Base-by-base conservation (phyloP, 257 asterid genomes). In the Ilex asprella region DNA sequence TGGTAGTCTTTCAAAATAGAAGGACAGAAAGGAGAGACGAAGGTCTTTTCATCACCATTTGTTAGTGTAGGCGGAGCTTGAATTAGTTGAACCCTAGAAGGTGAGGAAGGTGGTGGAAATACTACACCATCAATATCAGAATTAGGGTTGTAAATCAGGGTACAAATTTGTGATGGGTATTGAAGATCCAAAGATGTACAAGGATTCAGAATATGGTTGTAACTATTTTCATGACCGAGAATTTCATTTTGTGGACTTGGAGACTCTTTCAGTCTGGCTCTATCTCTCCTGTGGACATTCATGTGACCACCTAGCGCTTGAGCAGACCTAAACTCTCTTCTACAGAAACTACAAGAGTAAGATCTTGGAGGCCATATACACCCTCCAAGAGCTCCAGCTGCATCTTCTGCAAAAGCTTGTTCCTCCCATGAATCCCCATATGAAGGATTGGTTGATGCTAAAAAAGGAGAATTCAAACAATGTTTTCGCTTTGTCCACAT, bases 291-390 rank as follows among this genome's bases (percentile, higher is more conserved):
- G 58, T 91, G 98, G 57, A 91, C 96, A 69, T 91, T 91, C 98
- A 91, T 91, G 49, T 91, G 98, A 15, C 98, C 98, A 0, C 98
- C 98, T 10, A 91, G 61, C 70, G 98, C 98, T 74, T 91, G 98
- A 64, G 98, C 98, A 16, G 98, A 91, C 81, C 91, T 76, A 53
- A 91, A 91, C 65, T 91, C 98, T 43, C 95, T 73, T 66, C 84
- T 63, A 69, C 98, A 91, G 59, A 91, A 91, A 76, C 80, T 86
- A 75, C 98, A 91, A 62, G 95, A 71, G 50, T 91, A 91, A 65
- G 90, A 91, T 81, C 98, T 81, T 14, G 98, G 98, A 5, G 98
- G 98, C 98, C 98, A 91, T 54, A 83, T 78, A 11, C 90, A 88
- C 6, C 94, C 96, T 60, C 91, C 96, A 32, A 91, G 89, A 0